Percentiles rank a stretch among this genome's conserved stretches.
Conservation (phyloP, 2,329 filamentous ascomycete species). For the Endocalyx cinctus region DNA sequence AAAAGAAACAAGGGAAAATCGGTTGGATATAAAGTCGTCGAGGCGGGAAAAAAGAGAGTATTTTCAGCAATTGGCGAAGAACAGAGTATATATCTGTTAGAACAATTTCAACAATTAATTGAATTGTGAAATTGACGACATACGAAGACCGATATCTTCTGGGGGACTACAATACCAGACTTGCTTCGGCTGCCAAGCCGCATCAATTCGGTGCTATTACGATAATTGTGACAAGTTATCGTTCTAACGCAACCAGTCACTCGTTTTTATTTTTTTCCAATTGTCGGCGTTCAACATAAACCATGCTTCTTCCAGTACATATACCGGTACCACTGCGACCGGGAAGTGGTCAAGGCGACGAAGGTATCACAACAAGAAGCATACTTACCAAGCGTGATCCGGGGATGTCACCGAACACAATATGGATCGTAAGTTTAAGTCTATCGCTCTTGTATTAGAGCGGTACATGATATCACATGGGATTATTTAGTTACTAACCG, state of each 20-base stretch:
- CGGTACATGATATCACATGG: neutral
- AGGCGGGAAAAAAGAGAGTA: no score
- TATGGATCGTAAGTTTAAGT: slow-evolving; percentile 12
- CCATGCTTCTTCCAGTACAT: slow-evolving; percentile 20
- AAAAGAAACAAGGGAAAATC: no score
- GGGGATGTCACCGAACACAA: slow-evolving; percentile 7
- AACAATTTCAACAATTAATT: no score
- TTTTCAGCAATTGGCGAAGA: no score
- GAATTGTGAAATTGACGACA: no score
- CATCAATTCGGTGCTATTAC: slow-evolving; percentile 1
- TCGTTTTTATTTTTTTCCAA: no score
- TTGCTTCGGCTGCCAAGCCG: slow-evolving; percentile 5
- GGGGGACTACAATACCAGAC: slow-evolving; percentile 5
- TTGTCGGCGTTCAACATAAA: no score
- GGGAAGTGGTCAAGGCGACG: slow-evolving; percentile 3
- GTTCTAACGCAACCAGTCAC: slow-evolving; percentile 12
- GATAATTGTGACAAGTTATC: slow-evolving; percentile 1
- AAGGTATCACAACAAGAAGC: neutral
- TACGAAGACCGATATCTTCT: no score
- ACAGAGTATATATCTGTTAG: no score
- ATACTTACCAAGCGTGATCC: slow-evolving; percentile 5
- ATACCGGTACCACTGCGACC: slow-evolving; percentile 17
- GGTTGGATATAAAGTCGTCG: no score
- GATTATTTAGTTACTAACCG: slow-evolving; percentile 1
- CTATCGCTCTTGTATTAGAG: neutral